Conservation (phyloP, 441 rosid species). For the Croton laevigatus region DNA sequence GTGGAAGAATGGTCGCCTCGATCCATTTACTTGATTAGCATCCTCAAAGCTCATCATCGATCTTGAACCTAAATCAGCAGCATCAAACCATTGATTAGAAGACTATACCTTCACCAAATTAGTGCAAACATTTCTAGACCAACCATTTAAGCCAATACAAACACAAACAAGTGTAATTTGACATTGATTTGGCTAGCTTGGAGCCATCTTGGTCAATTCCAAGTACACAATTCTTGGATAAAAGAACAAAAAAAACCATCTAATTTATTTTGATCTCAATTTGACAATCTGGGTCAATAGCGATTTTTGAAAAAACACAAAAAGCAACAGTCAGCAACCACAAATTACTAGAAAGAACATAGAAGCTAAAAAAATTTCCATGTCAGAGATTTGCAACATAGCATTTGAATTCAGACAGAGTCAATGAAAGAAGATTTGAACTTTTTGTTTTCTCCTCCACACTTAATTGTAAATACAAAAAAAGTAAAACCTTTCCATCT, state of each 20-base stretch:
- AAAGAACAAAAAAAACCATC: neutral
- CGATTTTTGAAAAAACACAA: neutral
- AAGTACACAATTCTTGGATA: neutral
- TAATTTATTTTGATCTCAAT: slow-evolving; percentile 2
- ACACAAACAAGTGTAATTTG: neutral
- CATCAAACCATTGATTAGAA: neutral
- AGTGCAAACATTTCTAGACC: neutral
- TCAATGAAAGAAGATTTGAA: neutral
- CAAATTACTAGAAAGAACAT: neutral
- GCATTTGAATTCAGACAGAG: neutral
- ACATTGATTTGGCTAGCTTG: neutral
- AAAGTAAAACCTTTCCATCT: neutral
- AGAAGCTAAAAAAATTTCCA: neutral
- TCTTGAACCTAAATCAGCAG: slow-evolving; percentile 41
- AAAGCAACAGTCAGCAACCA: neutral
- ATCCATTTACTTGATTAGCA: slow-evolving; percentile 34
- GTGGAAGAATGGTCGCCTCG: slow-evolving; percentile 34
- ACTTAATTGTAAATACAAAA: neutral
- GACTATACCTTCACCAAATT: neutral
- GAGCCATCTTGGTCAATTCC: neutral
- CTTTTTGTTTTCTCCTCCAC: neutral
- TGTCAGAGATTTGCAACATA: neutral
- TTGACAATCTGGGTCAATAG: neutral
- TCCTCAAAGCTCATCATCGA: slow-evolving; percentile 62
- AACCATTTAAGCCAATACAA: neutral